Percentiles rank a stretch among this genome's conserved stretches.
These are phyloP conservation scores for Colletotrichum chrysophilum DNA, from an alignment of 2,329 filamentous ascomycete genomes.

Conservation along the genomic window DNA sequence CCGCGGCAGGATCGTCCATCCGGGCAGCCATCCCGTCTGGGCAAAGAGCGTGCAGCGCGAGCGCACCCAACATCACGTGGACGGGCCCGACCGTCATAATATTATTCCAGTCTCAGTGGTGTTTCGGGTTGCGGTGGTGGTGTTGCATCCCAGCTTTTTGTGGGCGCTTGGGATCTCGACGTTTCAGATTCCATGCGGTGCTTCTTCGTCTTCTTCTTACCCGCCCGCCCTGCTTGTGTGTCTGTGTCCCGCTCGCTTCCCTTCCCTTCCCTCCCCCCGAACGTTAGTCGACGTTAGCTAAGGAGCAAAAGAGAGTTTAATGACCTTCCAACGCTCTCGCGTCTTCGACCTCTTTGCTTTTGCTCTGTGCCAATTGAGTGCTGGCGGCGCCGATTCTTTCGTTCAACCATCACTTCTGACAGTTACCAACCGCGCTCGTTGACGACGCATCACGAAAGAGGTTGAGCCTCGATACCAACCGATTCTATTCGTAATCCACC, in stretches of 20 bases:
- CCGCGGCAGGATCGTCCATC: neutral
- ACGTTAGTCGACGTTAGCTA: neutral
- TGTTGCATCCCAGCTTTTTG: constrained; percentile 12
- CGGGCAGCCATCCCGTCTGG: neutral
- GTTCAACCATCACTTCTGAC: neutral
- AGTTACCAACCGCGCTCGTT: neutral
- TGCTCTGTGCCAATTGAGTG: neutral
- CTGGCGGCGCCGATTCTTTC: neutral
- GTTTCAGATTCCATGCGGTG: constrained; percentile 5
- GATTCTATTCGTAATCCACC: neutral
- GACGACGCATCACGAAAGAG: constrained; percentile 5
- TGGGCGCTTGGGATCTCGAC: neutral
- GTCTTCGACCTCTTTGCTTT: neutral
- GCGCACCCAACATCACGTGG: constrained; percentile 2
- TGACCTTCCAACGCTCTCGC: neutral
- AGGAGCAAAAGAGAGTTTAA: neutral
- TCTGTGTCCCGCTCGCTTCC: neutral
- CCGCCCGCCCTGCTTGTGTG: neutral
- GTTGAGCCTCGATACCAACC: neutral
- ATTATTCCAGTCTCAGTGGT: constrained; percentile 15
- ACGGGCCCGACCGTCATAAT: neutral
- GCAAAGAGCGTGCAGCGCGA: neutral
- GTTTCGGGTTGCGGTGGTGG: constrained; percentile 14
- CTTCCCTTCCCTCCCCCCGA: neutral
- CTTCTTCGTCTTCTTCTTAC: neutral